Conservation (phyloP, 1,284 basidiomycete species). For the Taiwanofungus camphoratus region DNA sequence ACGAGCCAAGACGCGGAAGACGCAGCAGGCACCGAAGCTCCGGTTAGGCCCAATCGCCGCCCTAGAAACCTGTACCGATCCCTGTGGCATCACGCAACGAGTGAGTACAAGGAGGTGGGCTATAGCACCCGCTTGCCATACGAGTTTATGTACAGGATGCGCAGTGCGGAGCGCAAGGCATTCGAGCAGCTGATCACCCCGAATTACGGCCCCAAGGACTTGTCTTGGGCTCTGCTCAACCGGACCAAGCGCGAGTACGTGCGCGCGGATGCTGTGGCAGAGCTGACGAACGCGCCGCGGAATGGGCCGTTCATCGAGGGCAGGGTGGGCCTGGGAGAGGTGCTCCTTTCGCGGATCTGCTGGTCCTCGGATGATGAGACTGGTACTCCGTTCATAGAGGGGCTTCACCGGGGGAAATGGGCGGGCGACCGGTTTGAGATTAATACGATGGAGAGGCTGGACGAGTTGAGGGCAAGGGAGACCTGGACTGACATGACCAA, state of each 20-base stretch:
- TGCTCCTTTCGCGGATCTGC: neutral
- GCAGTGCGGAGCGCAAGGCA: neutral
- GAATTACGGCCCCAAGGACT: neutral
- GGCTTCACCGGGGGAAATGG: neutral
- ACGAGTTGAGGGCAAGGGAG: too few relatives aligned
- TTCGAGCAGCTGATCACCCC: neutral
- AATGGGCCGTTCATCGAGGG: neutral
- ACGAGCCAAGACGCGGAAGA: too few relatives aligned
- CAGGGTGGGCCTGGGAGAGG: neutral
- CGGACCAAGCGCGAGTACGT: neutral
- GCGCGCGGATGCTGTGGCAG: neutral
- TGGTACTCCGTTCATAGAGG: neutral
- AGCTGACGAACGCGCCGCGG: neutral
- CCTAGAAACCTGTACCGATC: too few relatives aligned
- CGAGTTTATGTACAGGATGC: neutral
- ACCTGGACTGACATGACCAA: neutral
- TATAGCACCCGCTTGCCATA: neutral
- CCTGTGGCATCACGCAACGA: too few relatives aligned
- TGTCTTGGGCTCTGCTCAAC: neutral
- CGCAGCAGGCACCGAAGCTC: too few relatives aligned
- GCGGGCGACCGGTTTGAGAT: neutral
- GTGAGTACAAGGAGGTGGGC: neutral
- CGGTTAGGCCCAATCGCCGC: too few relatives aligned
- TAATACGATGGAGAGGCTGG: neutral
- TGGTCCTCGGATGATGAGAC: neutral